Evolutionary conservation across 257 asterid genomes (phyloP).

Genomic region (Ajuga chamaepitys): DNA sequence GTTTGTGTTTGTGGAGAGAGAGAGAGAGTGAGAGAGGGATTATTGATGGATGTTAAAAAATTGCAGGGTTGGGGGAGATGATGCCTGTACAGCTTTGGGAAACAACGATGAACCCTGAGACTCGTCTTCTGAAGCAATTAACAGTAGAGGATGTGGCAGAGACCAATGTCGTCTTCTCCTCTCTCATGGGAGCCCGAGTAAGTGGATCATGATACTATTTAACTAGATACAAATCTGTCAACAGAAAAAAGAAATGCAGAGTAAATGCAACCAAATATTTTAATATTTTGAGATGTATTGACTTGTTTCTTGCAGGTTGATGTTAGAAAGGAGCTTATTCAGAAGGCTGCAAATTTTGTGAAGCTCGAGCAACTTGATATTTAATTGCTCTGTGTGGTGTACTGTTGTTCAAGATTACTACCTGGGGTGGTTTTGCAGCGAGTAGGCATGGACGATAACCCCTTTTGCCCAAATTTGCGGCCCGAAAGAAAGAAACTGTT

Average conservation of each 20-base stretch:
- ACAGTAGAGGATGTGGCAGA: constrained; percentile 82
- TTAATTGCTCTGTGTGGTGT: constrained; percentile 16
- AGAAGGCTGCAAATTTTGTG: constrained; percentile 43
- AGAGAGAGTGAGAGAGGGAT: background rate
- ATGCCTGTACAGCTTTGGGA: constrained; percentile 99
- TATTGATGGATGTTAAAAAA: background rate
- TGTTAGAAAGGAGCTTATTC: constrained; percentile 67
- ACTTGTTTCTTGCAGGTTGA: constrained; percentile 61
- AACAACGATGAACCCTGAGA: constrained; percentile 84
- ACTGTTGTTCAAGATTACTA: background rate
- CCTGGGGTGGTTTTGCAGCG: background rate
- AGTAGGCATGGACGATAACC: background rate
- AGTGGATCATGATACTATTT: constrained; percentile 9
- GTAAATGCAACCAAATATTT: background rate
- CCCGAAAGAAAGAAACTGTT: no score
- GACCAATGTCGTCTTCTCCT: constrained; percentile 78
- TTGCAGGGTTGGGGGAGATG: constrained; percentile 97
- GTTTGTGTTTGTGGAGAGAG: no score
- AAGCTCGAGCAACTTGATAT: constrained; percentile 72
- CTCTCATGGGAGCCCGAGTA: constrained; percentile 95
- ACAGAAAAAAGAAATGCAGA: background rate
- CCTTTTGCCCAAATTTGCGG: no score
- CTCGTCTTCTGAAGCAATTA: constrained; percentile 72
- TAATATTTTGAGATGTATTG: constrained; percentile 1
- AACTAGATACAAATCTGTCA: background rate